These are phyloP conservation scores for Beta lomatogona DNA, from an alignment of 179 eudicot genomes.

Conservation along the genomic window DNA sequence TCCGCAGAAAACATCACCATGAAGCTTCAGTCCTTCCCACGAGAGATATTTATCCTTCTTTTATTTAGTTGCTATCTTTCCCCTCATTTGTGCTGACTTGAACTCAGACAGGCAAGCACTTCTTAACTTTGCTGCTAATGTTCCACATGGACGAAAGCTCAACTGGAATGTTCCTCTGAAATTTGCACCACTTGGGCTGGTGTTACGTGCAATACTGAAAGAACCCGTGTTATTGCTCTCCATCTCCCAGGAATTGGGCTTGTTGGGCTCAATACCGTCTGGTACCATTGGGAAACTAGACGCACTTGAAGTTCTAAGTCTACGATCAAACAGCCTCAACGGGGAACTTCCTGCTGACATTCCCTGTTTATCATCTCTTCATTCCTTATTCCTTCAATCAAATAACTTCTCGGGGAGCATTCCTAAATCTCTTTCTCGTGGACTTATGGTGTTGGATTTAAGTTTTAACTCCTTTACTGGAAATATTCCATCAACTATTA, in stretches of 20 bases:
- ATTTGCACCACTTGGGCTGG: conserved; percentile 59
- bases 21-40: conserved; percentile 25
- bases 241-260: conserved; percentile 63
- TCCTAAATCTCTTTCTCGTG: conserved; percentile 38
- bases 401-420: conserved; percentile 54
- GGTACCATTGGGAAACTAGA: conserved; percentile 52
- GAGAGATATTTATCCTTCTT: conserved; percentile 11
- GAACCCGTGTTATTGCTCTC: conserved; percentile 41
- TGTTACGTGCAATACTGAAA: conserved; percentile 40
- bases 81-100: conserved; percentile 38
- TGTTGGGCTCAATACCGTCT: conserved; percentile 48
- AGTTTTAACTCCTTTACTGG: conserved; percentile 51
- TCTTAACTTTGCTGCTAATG: conserved; percentile 40
- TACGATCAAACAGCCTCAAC: conserved; percentile 47
- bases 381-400: conserved; percentile 49
- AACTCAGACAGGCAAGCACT: conserved; percentile 53
- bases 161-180: conserved; percentile 43
- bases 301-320: conserved; percentile 48
- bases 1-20: conserved; percentile 17
- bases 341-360: conserved; percentile 52
- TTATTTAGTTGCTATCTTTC: conserved; percentile 23
- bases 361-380: conserved; percentile 47
- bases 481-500: conserved; percentile 37
- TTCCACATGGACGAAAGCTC: conserved; percentile 46
- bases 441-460: conserved; percentile 43